Percentiles rank a stretch among this genome's conserved stretches.
phyloP scores from a whole-genome alignment of 2,329 filamentous ascomycete species.

The Dothiorella sarmentorum region DNA sequence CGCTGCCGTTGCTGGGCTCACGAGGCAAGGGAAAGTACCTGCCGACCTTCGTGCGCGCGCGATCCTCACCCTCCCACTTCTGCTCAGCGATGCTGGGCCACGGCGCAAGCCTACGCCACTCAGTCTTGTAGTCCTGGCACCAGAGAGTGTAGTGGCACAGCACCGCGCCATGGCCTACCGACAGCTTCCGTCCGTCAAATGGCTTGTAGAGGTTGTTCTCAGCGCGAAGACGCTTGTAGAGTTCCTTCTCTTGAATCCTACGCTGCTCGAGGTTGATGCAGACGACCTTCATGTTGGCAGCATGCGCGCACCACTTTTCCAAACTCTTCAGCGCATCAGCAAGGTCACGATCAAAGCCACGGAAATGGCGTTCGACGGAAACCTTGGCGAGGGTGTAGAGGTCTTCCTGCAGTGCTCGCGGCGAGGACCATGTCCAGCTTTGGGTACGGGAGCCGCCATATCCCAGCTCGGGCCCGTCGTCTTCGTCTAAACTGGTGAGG shows the following conservation, averaged over 20 bases:
- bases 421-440: conserved; percentile 16
- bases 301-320: conserved; percentile 14
- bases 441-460: conserved; percentile 5
- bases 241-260: conserved; percentile 12
- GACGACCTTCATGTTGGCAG: not conserved
- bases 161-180: conserved; percentile 26
- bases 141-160: conserved; percentile 41
- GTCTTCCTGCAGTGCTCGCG: not conserved
- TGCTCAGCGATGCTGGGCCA: conserved; percentile 43
- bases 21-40: conserved; percentile 44
- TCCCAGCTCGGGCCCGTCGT: not conserved
- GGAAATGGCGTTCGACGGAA: conserved; percentile 14
- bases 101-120: conserved; percentile 35
- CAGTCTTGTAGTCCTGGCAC: conserved; percentile 26
- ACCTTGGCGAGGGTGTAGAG: conserved; percentile 3
- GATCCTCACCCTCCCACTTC: conserved; percentile 48
- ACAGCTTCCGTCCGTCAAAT: not conserved
- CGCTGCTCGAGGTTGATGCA: conserved; percentile 1
- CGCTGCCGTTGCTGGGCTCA: conserved; percentile 37
- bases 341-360: conserved; percentile 5
- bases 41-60: conserved; percentile 42
- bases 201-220: not conserved
- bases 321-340: conserved; percentile 5
- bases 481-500: not conserved
- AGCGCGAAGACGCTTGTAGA: not conserved